Conservation (phyloP, 2,329 filamentous ascomycete genomes). For the Microdochium bolleyi region DNA sequence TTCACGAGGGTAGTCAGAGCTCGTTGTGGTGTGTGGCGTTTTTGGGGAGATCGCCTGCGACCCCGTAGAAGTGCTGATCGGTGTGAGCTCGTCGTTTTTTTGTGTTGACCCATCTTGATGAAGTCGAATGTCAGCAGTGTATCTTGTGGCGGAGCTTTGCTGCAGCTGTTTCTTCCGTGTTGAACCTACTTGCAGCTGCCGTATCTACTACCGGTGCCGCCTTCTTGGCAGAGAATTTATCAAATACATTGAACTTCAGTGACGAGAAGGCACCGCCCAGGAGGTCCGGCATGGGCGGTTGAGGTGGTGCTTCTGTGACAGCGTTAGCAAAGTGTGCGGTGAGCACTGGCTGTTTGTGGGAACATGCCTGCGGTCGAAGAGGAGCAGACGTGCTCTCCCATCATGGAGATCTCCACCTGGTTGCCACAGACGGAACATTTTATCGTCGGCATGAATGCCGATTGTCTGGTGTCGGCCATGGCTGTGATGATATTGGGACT, state of each 20-base stretch:
- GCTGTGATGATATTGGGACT: background rate
- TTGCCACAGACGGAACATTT: constrained; percentile 77
- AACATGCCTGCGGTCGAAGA: constrained; percentile 36
- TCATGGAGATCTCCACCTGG: constrained; percentile 74
- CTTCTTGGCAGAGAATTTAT: constrained; percentile 34
- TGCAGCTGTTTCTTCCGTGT: background rate
- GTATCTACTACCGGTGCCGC: constrained; percentile 48
- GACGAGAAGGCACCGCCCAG: constrained; percentile 27
- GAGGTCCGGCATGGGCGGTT: constrained; percentile 18
- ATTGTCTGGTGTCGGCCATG: constrained; percentile 33
- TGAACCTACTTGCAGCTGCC: constrained; percentile 45
- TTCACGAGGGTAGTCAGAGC: constrained; percentile 30
- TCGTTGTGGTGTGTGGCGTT: constrained; percentile 39
- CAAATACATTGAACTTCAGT: constrained; percentile 24
- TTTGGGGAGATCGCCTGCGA: constrained; percentile 57
- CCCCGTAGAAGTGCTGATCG: constrained; percentile 51
- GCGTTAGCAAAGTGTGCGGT: constrained; percentile 15
- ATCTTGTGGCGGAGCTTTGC: background rate
- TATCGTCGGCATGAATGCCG: constrained; percentile 70
- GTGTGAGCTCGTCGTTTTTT: constrained; percentile 52
- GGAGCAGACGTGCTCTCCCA: constrained; percentile 77
- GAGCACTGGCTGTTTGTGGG: background rate
- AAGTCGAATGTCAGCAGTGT: constrained; percentile 18
- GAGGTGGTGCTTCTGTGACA: constrained; percentile 10
- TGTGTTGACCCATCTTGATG: constrained; percentile 43